Evolutionary conservation across 805 yeast genomes (phyloP).

Genomic region (Candida parachauliodes): DNA sequence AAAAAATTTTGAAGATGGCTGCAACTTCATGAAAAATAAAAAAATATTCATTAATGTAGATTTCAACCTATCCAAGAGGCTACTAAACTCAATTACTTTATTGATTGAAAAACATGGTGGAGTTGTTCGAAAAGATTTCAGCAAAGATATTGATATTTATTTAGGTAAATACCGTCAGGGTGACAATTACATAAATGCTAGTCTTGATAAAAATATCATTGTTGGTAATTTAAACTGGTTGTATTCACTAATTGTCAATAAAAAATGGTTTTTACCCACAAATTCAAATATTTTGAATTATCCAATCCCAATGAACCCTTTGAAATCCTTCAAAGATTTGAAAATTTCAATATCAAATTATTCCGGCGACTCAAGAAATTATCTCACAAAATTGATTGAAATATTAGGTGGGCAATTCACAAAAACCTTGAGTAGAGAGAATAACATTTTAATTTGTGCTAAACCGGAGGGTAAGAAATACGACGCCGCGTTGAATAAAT

Average conservation of each 20-base stretch:
- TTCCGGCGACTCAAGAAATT: slow-evolving; percentile 78
- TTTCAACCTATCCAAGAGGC: slow-evolving; percentile 46
- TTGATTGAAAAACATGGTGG: slow-evolving; percentile 59
- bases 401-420: slow-evolving; percentile 78
- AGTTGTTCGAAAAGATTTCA: slow-evolving; percentile 24
- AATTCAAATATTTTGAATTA: slow-evolving; percentile 58
- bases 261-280: slow-evolving; percentile 54
- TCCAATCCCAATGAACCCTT: slow-evolving; percentile 55
- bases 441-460: slow-evolving; percentile 72
- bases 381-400: slow-evolving; percentile 58
- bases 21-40: slow-evolving; percentile 39
- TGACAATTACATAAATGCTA: slow-evolving; percentile 47
- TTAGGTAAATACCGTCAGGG: slow-evolving; percentile 66
- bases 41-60: slow-evolving; percentile 53
- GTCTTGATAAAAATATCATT: slow-evolving; percentile 36
- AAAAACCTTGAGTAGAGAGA: slow-evolving; percentile 55
- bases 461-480: slow-evolving; percentile 69
- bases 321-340: slow-evolving; percentile 52
- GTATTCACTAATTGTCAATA: slow-evolving; percentile 57
- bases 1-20: background rate
- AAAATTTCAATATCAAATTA: slow-evolving; percentile 73
- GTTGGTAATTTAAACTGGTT: slow-evolving; percentile 76
- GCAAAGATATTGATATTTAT: slow-evolving; percentile 34
- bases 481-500: slow-evolving; percentile 58
- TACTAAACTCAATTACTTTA: slow-evolving; percentile 34